Evolutionary conservation across 768 basidiomycete species (phyloP), one percentile per base, ranked within the genome.

Genomic region (Pleurotus ostreatus): DNA sequence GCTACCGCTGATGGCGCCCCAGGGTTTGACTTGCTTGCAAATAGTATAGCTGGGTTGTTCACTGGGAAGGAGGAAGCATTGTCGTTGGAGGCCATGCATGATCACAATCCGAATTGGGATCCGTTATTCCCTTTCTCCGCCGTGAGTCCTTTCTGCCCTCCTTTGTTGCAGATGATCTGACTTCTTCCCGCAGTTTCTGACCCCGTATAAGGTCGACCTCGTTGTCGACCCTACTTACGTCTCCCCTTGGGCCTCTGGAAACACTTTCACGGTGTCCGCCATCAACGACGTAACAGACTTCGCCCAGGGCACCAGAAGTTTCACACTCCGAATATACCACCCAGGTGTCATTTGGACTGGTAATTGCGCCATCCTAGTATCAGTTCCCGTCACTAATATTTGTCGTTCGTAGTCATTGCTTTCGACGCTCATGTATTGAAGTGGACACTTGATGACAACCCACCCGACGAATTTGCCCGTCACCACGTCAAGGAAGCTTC

Each of bases 401-500:
- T 48, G 38, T 55, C 30, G 30, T 54, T 54, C 55, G 41, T 62
- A 84, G 93, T 90, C 3, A 80, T 98, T 54, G 89, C 94, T 0
- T 97, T 98, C 65, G 89, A 95, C 48, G 95, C 92, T 0, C 88
- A 95, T 58, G 91, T 98, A 12, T 68, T 95, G 6, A 70, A 80
- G 53, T 98, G 95, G 95, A 85, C 82, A 13, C 75, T 94, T 38
- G 89, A 92, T 60, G 75, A 85, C 59, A 81, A 83, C 55, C 94
- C 96, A 1, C 91, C 92, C 0, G 70, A 83, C 52, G 88, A 90
- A 56, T 74, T 78, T 61, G 81, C 80, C 5, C 80, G 94, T 6
- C 96, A 98, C 65, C 91, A 94, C 62, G 82, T 98, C 71, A 97
- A 94, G 66, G 92, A 95, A 67, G 92, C 83, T 0, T 93, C 94